These are phyloP conservation scores for Boletus edulis DNA, from an alignment of 768 basidiomycete genomes.

Conservation along the genomic window DNA sequence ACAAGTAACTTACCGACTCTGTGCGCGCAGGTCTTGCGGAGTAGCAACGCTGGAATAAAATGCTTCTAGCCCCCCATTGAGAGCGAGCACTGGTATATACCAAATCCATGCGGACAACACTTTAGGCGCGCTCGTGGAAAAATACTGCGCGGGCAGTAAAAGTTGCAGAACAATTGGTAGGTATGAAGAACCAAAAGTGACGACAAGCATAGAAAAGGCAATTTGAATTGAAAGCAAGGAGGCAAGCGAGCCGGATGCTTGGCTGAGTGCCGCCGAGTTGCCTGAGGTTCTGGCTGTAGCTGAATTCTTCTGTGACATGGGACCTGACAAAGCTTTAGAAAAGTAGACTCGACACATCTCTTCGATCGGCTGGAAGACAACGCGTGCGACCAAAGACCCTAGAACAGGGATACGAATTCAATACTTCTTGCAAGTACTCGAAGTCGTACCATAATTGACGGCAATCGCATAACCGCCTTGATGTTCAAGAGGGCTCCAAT, in stretches of 20 bases:
- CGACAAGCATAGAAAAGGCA: constrained; percentile 63
- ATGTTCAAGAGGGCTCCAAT: constrained; percentile 77
- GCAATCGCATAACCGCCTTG: constrained; percentile 97
- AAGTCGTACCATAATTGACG: constrained; percentile 81
- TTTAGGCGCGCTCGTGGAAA: constrained; percentile 72
- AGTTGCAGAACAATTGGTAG: constrained; percentile 65
- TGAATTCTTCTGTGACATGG: constrained; percentile 4
- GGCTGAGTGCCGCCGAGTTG: constrained; percentile 21
- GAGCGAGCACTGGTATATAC: constrained; percentile 86
- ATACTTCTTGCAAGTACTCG: background rate
- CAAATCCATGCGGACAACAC: constrained; percentile 80
- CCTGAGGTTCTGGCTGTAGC: background rate
- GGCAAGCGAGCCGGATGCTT: constrained; percentile 51
- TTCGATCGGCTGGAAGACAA: constrained; percentile 94
- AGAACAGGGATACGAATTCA: constrained; percentile 2
- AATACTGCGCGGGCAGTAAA: constrained; percentile 68
- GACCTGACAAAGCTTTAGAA: constrained; percentile 55
- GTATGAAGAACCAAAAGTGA: constrained; percentile 75
- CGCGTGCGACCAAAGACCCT: constrained; percentile 92
- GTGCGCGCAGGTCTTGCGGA: constrained; percentile 60
- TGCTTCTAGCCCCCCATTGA: constrained; percentile 91
- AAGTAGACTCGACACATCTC: constrained; percentile 90
- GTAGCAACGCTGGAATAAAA: constrained; percentile 81
- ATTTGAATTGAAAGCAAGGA: constrained; percentile 66
- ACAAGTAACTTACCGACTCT: constrained; percentile 52